phyloP scores from a whole-genome alignment of 163 green algal genomes.

The Scenedesmus sp. region DNA sequence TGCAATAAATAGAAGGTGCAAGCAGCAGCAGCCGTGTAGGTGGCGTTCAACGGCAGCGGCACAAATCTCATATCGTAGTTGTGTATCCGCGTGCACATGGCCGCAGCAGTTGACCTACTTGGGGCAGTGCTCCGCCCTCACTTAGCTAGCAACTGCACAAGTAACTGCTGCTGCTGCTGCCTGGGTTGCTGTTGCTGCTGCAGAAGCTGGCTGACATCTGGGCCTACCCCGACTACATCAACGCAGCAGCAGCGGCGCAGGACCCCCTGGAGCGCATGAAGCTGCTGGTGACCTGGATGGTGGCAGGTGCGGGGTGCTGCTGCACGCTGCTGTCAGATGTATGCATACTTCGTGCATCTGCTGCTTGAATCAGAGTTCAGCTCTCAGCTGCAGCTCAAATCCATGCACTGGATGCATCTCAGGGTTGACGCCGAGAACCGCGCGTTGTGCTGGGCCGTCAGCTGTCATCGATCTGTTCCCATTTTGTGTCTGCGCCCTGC shows the following conservation, averaged over 20 bases:
- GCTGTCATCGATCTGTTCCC: no score
- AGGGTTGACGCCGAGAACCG: neutral
- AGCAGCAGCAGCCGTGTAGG: neutral
- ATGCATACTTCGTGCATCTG: no score
- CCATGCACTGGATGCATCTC: neutral
- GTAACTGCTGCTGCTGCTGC: neutral
- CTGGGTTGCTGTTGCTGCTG: slow-evolving; percentile 65
- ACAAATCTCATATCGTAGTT: neutral
- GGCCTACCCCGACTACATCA: slow-evolving; percentile 81
- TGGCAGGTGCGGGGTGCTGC: slow-evolving; percentile 64
- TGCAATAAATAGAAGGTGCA: neutral
- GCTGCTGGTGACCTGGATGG: slow-evolving; percentile 80
- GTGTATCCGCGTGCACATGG: neutral
- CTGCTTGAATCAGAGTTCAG: no score
- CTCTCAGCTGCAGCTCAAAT: neutral
- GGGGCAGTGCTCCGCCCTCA: neutral
- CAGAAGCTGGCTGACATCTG: slow-evolving; percentile 91
- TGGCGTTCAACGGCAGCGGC: no score
- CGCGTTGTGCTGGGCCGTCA: no score
- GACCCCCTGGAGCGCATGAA: slow-evolving; percentile 85
- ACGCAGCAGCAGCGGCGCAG: slow-evolving; percentile 57
- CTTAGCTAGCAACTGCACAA: neutral
- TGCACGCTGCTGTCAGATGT: neutral
- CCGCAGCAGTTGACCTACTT: neutral
- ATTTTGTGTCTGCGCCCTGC: no score